Evolutionary conservation across 2,329 filamentous ascomycete species (phyloP).

Genomic region (Colletotrichum sidae): DNA sequence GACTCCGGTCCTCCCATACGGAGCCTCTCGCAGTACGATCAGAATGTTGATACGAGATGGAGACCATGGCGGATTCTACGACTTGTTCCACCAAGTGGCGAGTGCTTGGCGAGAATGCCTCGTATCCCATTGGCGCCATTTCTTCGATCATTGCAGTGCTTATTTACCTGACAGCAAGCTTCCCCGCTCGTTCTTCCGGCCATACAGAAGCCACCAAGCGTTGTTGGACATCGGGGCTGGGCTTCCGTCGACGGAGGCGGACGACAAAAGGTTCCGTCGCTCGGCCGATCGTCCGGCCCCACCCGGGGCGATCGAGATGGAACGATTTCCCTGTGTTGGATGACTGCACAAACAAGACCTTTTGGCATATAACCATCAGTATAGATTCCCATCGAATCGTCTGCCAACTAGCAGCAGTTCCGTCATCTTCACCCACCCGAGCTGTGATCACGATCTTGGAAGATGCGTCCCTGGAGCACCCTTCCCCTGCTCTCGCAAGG

Average conservation of each 20-base stretch:
- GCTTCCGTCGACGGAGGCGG: neutral
- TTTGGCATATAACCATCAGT: too few species aligned
- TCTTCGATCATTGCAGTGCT: neutral
- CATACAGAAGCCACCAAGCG: constrained; percentile 19
- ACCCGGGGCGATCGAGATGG: too few species aligned
- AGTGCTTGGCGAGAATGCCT: neutral
- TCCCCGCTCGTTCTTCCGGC: constrained; percentile 5
- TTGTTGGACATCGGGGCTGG: neutral
- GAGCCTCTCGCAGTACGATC: too few species aligned
- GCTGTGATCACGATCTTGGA: too few species aligned
- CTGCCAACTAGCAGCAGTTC: too few species aligned
- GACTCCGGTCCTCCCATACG: neutral
- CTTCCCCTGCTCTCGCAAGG: constrained; percentile 5
- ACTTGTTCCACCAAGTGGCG: too few species aligned
- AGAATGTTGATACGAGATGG: too few species aligned
- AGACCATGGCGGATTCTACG: too few species aligned
- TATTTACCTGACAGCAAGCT: neutral
- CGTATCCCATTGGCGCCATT: constrained; percentile 8
- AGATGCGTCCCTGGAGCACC: neutral
- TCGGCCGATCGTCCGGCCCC: neutral
- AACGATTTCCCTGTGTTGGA: too few species aligned
- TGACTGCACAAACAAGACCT: too few species aligned
- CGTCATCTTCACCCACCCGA: neutral
- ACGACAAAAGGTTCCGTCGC: neutral
- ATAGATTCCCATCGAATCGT: too few species aligned